Evolutionary conservation across 257 asterid genomes (phyloP), one percentile per base, ranked within the genome.

Genomic region (Fraxinus cuspidata): DNA sequence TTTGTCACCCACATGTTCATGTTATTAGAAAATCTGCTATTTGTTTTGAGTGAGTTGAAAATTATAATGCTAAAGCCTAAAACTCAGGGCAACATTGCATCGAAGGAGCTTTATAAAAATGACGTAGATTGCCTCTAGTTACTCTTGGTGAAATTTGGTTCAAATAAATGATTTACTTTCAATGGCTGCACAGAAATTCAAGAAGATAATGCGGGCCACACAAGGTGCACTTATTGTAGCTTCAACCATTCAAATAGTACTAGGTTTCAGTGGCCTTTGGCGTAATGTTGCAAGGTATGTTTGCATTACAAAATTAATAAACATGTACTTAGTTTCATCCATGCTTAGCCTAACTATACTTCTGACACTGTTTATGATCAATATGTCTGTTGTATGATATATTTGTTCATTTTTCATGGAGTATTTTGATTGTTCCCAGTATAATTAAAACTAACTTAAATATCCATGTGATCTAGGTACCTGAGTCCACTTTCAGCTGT

Each of bases 231-330:
- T 90, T 56, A 91, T 93, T 18, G 88, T 93, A 75, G 97, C 96
- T 69, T 93, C 98, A 19, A 88, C 92, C 56, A 82, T 93, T 87
- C 97, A 93, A 70, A 91, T 93, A 71, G 90, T 91, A 80, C 80
- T 93, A 10, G 98, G 98, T 68, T 93, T 93, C 82, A 93, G 97
- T 84, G 97, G 98, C 49, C 98, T 93, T 71, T 91, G 97, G 98
- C 96, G 97, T 53, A 89, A 86, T 37, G 79, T 89, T 74, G 89
- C 83, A 51, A 92, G 93, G 97, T 89, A 83, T 72, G 84, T 78
- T 42, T 58, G 49, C 73, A 65, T 78, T 66, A 21, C 21, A 32
- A 16, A 47, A 25, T 58, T 53, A 60, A 23, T 37, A 71, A 44
- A 31, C 35, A 72, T 31, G 66, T 72, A 28, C 35, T 47, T 28